Percentiles rank a stretch among this genome's conserved stretches.
Evolutionary conservation across 805 yeast genomes (phyloP).

Genomic region (Yamadazyma phyllophila): DNA sequence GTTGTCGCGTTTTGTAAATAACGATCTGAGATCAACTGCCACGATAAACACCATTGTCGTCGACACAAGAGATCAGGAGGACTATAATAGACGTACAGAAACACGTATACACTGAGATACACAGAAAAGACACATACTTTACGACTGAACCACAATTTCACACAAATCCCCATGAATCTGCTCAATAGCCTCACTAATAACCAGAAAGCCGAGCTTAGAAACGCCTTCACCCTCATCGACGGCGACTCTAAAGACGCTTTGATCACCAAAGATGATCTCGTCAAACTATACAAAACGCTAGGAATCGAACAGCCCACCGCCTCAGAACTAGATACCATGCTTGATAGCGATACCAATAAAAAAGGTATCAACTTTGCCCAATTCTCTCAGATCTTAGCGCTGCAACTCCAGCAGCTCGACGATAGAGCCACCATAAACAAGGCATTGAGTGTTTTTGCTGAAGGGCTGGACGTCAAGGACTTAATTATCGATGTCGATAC

Average conservation of each 20-base stretch:
- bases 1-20: slow-evolving; percentile 5
- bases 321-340: slow-evolving; percentile 49
- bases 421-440: slow-evolving; percentile 49
- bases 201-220: slow-evolving; percentile 64
- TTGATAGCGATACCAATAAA: slow-evolving; percentile 22
- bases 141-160: not conserved
- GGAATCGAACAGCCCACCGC: slow-evolving; percentile 48
- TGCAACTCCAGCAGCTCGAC: slow-evolving; percentile 50
- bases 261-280: slow-evolving; percentile 56
- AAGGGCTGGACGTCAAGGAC: slow-evolving; percentile 25
- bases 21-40: too few relatives aligned
- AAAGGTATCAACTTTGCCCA: slow-evolving; percentile 58
- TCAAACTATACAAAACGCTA: slow-evolving; percentile 49
- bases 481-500: slow-evolving; percentile 48
- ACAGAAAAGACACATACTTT: not conserved
- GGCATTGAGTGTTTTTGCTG: slow-evolving; percentile 58
- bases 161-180: slow-evolving; percentile 3
- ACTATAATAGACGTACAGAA: not conserved
- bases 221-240: slow-evolving; percentile 78
- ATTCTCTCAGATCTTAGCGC: slow-evolving; percentile 62
- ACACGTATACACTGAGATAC: not conserved
- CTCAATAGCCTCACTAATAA: slow-evolving; percentile 45
- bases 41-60: too few relatives aligned
- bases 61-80: too few relatives aligned
- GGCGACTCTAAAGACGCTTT: slow-evolving; percentile 71